Evolutionary conservation across 2,329 filamentous ascomycete species (phyloP).

Genomic region (Aspergillus fumigatus): DNA sequence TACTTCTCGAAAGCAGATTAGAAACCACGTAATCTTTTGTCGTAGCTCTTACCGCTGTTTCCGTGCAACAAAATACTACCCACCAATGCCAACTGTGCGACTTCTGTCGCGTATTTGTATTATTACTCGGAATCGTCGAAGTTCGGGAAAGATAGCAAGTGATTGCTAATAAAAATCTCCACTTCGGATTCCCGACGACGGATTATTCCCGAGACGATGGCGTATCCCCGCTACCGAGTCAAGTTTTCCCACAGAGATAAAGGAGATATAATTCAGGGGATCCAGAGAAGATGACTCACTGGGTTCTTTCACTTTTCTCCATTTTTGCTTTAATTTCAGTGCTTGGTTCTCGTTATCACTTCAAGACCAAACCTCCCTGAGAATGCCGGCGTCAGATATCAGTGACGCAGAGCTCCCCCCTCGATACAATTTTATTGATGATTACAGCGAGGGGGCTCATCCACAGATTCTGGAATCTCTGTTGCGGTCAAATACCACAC

Average conservation of each 20-base stretch:
- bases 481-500: conserved; percentile 41
- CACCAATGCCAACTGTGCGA: not conserved
- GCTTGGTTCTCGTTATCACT: not conserved
- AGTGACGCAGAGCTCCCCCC: conserved; percentile 13
- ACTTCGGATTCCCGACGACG: not conserved
- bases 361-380: not conserved
- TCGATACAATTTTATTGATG: conserved; percentile 48
- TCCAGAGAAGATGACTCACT: not conserved
- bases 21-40: not conserved
- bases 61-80: conserved; percentile 36
- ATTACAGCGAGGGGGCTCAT: conserved; percentile 51
- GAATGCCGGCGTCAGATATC: conserved; percentile 1
- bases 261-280: not conserved
- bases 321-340: not conserved
- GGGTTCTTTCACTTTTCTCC: not conserved
- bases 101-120: too few relatives aligned
- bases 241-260: not conserved
- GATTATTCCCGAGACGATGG: not conserved
- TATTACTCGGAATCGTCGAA: not conserved
- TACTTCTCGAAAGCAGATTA: not conserved
- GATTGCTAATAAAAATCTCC: not conserved
- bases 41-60: too few relatives aligned
- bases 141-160: not conserved
- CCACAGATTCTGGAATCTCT: conserved; percentile 47
- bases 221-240: not conserved